phyloP scores from a whole-genome alignment of 345 rosid species.

The Linum usitatissimum region DNA sequence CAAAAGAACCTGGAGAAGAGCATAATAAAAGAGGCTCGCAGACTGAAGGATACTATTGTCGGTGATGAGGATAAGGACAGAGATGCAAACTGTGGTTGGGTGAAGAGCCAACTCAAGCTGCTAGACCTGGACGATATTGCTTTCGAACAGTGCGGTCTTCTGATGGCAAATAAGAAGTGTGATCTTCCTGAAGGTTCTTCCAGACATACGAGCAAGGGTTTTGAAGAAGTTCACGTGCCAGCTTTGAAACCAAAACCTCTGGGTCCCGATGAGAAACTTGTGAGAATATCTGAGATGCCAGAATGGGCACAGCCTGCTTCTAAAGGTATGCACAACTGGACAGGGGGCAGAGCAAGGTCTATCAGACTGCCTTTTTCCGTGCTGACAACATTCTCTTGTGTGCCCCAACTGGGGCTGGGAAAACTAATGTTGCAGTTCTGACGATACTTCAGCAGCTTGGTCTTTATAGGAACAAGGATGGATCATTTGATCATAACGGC shows the following conservation, averaged over 20 bases:
- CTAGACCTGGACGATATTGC: slow-evolving; percentile 73
- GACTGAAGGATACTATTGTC: slow-evolving; percentile 66
- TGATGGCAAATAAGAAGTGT: slow-evolving; percentile 82
- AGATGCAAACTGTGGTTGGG: slow-evolving; percentile 67
- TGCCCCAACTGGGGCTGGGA: slow-evolving; percentile 98
- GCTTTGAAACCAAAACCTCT: slow-evolving; percentile 49
- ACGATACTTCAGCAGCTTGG: slow-evolving; percentile 92
- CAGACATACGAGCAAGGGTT: slow-evolving; percentile 56
- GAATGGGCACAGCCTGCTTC: slow-evolving; percentile 92
- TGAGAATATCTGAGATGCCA: slow-evolving; percentile 75
- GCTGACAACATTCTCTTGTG: slow-evolving; percentile 83
- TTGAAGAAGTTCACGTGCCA: slow-evolving; percentile 95
- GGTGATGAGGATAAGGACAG: slow-evolving; percentile 63
- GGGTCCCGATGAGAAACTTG: slow-evolving; percentile 54
- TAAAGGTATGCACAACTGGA: slow-evolving; percentile 84
- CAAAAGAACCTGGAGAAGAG: slow-evolving; percentile 86
- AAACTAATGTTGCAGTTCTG: slow-evolving; percentile 92
- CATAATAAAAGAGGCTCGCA: slow-evolving; percentile 86
- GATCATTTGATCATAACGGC: slow-evolving; percentile 55
- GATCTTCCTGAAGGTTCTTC: slow-evolving; percentile 72
- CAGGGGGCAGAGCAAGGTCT: slow-evolving; percentile 88
- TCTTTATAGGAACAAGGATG: slow-evolving; percentile 47
- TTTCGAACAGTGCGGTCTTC: slow-evolving; percentile 78
- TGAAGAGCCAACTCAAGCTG: slow-evolving; percentile 74
- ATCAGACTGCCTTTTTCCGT: slow-evolving; percentile 59